Conservation (phyloP, 345 rosid species). For the Euphorbia peplus region DNA sequence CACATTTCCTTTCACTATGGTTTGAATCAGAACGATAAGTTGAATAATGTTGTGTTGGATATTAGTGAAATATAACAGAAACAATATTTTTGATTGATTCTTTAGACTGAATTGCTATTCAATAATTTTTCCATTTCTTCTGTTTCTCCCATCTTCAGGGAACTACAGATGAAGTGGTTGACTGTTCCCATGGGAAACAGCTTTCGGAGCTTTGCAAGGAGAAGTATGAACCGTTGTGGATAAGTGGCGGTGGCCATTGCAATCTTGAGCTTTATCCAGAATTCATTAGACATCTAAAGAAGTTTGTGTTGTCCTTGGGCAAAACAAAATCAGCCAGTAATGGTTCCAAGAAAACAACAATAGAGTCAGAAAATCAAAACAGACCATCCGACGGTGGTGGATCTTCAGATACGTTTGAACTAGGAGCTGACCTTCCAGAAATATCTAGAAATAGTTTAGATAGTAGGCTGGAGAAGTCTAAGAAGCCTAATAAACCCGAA, state of each 20-base stretch:
- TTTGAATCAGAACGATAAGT: not conserved
- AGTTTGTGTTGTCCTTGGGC: conserved; percentile 53
- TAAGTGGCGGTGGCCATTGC: conserved; percentile 86
- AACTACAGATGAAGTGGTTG: conserved; percentile 84
- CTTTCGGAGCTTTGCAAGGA: conserved; percentile 79
- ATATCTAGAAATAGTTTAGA: conserved; percentile 94
- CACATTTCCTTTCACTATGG: not conserved
- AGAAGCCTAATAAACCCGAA: conserved; percentile 78
- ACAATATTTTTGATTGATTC: conserved; percentile 1
- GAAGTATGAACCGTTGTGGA: conserved; percentile 86
- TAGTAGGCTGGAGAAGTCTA: conserved; percentile 87
- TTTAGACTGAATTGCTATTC: conserved; percentile 2
- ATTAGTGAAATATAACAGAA: not conserved
- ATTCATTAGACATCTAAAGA: conserved; percentile 74
- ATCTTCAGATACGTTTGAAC: conserved; percentile 61
- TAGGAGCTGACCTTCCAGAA: conserved; percentile 67
- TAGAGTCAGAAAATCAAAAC: conserved; percentile 43
- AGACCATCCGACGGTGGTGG: conserved; percentile 52
- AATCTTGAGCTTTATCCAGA: conserved; percentile 88
- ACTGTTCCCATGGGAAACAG: conserved; percentile 81
- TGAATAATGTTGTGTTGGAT: conserved; percentile 2
- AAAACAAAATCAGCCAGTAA: conserved; percentile 48
- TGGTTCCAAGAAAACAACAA: conserved; percentile 34
- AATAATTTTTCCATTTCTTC: not conserved
- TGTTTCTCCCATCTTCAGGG: conserved; percentile 39